These are phyloP conservation scores for Monosporascus sp. DNA, from an alignment of 2,329 filamentous ascomycete genomes.

Conservation along the genomic window DNA sequence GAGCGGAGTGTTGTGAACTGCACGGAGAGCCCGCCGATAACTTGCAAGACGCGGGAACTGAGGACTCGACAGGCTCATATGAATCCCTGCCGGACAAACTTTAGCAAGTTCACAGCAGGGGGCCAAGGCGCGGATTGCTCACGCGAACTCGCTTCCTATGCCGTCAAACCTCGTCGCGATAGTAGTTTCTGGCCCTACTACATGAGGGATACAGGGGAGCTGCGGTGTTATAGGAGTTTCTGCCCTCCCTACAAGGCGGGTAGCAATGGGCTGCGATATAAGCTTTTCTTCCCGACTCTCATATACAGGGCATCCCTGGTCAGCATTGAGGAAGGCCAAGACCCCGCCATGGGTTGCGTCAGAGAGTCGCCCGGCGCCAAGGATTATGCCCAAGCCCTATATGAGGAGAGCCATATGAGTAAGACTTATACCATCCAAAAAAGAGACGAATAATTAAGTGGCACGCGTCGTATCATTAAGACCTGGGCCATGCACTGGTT, in stretches of 20 bases:
- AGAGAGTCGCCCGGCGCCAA: conserved; percentile 14
- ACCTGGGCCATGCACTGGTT: conserved; percentile 9
- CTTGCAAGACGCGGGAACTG: no score
- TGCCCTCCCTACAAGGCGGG: neutral
- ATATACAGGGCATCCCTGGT: neutral
- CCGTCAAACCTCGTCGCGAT: no score
- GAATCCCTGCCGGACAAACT: no score
- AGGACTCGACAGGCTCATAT: no score
- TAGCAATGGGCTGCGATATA: neutral
- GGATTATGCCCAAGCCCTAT: conserved; percentile 18
- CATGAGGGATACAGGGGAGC: neutral
- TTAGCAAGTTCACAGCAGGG: no score
- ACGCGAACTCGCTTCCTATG: neutral
- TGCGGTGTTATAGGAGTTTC: neutral
- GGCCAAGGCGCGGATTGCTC: neutral
- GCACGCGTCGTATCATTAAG: conserved; percentile 1
- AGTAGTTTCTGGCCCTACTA: conserved; percentile 1
- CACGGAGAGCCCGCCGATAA: no score
- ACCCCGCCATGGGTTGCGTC: conserved; percentile 12
- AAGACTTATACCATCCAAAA: no score
- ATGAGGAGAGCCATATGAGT: neutral
- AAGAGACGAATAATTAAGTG: no score
- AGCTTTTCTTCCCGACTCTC: neutral
- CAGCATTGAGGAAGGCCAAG: conserved; percentile 7
- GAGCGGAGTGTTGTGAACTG: no score